Conservation (phyloP, 176 grass and related monocot genomes). For the Triticum monococcum region DNA sequence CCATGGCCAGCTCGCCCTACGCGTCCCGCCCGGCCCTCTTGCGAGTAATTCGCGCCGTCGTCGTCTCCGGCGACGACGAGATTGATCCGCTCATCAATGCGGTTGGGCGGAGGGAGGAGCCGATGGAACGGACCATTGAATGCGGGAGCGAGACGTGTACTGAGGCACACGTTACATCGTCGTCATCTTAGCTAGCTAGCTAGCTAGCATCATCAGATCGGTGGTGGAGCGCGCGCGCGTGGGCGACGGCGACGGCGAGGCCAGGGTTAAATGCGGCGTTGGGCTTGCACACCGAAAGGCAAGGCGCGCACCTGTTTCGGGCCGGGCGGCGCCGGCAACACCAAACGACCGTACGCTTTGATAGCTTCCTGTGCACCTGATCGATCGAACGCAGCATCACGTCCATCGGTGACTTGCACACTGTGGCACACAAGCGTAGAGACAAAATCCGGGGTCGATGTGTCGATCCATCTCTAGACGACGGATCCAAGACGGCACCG, state of each 20-base stretch:
- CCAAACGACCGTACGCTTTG: too few relatives aligned
- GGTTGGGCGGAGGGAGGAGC: background rate
- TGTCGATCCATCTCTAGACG: background rate
- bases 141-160: background rate
- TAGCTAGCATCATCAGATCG: too few relatives aligned
- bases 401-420: too few relatives aligned
- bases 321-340: too few relatives aligned
- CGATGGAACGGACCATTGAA: background rate
- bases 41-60: background rate
- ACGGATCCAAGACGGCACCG: background rate
- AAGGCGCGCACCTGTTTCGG: too few relatives aligned
- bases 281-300: background rate
- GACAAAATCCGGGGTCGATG: background rate
- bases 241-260: background rate
- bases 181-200: too few relatives aligned
- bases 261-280: background rate
- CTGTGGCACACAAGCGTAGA: background rate
- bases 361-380: too few relatives aligned
- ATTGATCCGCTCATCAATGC: conserved; percentile 1
- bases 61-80: background rate
- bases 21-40: background rate
- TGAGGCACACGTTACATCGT: background rate
- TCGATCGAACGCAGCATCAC: background rate
- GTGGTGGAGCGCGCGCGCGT: too few relatives aligned
- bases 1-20: too few relatives aligned